Conservation (phyloP, 345 rosid species). For the Mercurialis annua region DNA sequence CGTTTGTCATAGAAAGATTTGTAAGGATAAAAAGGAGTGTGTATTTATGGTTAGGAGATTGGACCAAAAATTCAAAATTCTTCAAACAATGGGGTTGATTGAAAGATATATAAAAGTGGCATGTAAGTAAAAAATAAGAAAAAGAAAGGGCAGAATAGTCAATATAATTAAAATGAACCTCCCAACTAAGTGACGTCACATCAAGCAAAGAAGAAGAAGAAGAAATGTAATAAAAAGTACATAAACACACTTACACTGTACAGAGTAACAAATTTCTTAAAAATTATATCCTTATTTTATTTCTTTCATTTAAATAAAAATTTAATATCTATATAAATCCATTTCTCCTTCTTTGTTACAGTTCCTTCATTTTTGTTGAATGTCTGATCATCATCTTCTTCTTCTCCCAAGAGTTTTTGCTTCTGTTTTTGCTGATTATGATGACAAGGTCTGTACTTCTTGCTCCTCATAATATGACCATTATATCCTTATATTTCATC, state of each 20-base stretch:
- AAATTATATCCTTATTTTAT: too few relatives aligned
- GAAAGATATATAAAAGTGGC: background rate
- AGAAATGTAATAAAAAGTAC: background rate
- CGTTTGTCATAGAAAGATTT: too few relatives aligned
- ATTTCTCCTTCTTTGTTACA: too few relatives aligned
- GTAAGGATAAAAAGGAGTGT: too few relatives aligned
- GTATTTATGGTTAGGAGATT: too few relatives aligned
- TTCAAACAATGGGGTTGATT: background rate
- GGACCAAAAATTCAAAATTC: background rate
- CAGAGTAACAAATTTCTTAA: background rate
- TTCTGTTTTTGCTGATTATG: conserved; percentile 4
- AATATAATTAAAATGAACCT: background rate
- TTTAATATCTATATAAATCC: background rate
- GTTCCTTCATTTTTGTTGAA: background rate
- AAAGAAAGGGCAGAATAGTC: background rate
- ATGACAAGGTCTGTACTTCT: conserved; percentile 20
- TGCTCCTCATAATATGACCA: too few relatives aligned
- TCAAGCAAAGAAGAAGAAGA: too few relatives aligned
- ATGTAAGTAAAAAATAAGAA: background rate
- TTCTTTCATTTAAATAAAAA: background rate
- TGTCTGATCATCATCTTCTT: background rate
- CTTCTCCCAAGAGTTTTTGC: background rate
- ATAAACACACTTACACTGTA: background rate
- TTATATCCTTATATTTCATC: background rate
- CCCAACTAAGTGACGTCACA: too few relatives aligned